Conservation (phyloP, 2,329 filamentous ascomycete genomes). For the Sordariomycetes sp. region DNA sequence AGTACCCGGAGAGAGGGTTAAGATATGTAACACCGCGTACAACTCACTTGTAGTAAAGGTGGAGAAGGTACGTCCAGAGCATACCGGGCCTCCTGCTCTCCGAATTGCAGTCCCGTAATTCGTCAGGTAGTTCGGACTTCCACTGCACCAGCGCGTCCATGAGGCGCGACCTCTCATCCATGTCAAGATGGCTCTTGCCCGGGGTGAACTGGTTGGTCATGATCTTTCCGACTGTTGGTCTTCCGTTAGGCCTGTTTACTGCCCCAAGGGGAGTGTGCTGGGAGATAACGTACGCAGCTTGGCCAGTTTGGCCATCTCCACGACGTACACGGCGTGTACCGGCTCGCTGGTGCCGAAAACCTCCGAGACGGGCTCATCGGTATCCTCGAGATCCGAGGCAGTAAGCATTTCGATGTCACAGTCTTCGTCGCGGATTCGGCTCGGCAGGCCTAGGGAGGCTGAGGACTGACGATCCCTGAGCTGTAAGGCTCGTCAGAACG, state of each 20-base stretch:
- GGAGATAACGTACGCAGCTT: slow-evolving; percentile 4
- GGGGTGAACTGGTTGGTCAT: slow-evolving; percentile 10
- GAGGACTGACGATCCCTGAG: slow-evolving; percentile 36
- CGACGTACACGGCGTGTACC: slow-evolving; percentile 23
- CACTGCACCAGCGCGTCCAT: slow-evolving; percentile 25
- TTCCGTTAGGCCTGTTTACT: background rate
- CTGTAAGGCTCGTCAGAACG: slow-evolving; percentile 21
- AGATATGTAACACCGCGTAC: no score
- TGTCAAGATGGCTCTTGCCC: slow-evolving; percentile 14
- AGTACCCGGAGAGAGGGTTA: background rate
- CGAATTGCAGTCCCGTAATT: slow-evolving; percentile 5
- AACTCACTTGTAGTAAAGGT: slow-evolving; percentile 27
- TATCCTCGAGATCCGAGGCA: slow-evolving; percentile 8
- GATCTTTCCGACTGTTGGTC: slow-evolving; percentile 4
- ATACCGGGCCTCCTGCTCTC: slow-evolving; percentile 16
- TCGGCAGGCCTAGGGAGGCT: slow-evolving; percentile 31
- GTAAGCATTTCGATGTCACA: slow-evolving; percentile 27
- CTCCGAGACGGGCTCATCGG: slow-evolving; percentile 1
- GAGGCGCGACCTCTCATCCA: slow-evolving; percentile 9
- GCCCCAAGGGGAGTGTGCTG: background rate
- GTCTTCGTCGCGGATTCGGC: slow-evolving; percentile 35
- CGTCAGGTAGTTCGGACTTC: slow-evolving; percentile 22
- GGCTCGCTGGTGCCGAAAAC: slow-evolving; percentile 11
- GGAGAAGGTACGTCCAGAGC: slow-evolving; percentile 27
- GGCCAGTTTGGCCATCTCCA: slow-evolving; percentile 13